These are phyloP conservation scores for Phyllachora maydis DNA, from an alignment of 2,329 filamentous ascomycete genomes.

Conservation along the genomic window DNA sequence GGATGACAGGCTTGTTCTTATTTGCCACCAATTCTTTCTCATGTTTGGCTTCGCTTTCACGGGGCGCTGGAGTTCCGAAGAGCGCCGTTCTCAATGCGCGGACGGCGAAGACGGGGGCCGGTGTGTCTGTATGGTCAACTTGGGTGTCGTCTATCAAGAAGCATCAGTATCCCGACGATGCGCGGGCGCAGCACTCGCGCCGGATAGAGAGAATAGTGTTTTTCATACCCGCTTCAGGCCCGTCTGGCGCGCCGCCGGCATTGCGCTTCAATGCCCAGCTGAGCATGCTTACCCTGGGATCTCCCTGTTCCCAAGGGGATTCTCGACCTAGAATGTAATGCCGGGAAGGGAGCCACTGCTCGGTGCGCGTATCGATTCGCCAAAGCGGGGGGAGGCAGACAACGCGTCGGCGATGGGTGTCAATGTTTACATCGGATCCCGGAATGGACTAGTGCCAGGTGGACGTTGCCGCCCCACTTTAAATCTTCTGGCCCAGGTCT, in stretches of 20 bases:
- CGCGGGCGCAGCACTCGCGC: slow-evolving; percentile 1
- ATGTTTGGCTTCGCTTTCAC: slow-evolving; percentile 5
- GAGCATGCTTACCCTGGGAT: slow-evolving; percentile 26
- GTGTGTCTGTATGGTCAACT: slow-evolving; percentile 39
- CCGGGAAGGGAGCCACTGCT: not conserved
- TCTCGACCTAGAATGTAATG: not conserved
- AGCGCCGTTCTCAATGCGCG: slow-evolving; percentile 42
- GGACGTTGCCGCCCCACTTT: no score
- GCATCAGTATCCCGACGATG: not conserved
- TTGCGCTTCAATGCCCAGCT: slow-evolving; percentile 36
- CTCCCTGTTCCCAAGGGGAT: not conserved
- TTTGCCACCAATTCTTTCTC: not conserved
- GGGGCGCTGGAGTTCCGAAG: slow-evolving; percentile 34
- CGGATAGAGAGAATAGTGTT: not conserved
- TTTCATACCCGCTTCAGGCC: slow-evolving; percentile 4
- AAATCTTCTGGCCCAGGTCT: no score
- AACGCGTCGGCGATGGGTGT: not conserved
- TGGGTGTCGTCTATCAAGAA: slow-evolving; percentile 11
- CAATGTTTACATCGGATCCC: not conserved
- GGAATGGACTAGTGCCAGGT: no score
- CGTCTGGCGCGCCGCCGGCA: slow-evolving; percentile 17
- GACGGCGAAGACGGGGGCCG: slow-evolving; percentile 44
- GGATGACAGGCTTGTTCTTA: slow-evolving; percentile 4
- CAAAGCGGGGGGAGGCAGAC: not conserved
- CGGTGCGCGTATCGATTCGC: no score